Evolutionary conservation across 768 basidiomycete species (phyloP).

Genomic region (Rossbeevera mucosa): DNA sequence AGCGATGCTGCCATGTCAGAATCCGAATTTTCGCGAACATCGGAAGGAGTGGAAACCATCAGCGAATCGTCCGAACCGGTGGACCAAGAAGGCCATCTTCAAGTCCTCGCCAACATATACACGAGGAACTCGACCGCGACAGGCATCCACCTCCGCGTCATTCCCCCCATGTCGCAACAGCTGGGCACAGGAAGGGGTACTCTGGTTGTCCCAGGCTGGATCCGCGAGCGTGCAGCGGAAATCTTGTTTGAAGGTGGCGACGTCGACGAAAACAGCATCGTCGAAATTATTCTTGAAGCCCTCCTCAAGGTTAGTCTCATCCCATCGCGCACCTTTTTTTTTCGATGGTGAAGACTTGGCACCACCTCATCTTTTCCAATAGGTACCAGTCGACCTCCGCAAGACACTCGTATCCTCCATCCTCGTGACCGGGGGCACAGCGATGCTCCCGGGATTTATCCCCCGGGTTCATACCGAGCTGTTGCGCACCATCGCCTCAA

Average conservation of each 20-base stretch:
- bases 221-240: constrained; percentile 87
- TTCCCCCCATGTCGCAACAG: constrained; percentile 62
- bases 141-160: constrained; percentile 63
- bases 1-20: constrained; percentile 62
- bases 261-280: constrained; percentile 80
- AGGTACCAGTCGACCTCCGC: constrained; percentile 90
- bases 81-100: neutral
- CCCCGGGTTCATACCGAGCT: constrained; percentile 81
- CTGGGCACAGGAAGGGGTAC: constrained; percentile 72
- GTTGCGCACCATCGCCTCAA: constrained; percentile 51
- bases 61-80: constrained; percentile 35
- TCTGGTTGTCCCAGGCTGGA: constrained; percentile 89
- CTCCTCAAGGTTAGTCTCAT: constrained; percentile 61
- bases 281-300: constrained; percentile 74
- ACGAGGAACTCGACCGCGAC: constrained; percentile 59
- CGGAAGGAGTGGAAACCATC: constrained; percentile 45
- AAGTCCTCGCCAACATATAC: constrained; percentile 31
- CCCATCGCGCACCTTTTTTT: neutral
- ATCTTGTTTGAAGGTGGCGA: constrained; percentile 80
- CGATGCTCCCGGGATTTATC: constrained; percentile 91
- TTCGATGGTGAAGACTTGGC: neutral
- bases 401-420: constrained; percentile 80
- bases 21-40: constrained; percentile 57
- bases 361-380: neutral
- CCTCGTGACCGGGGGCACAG: constrained; percentile 82